Base-by-base conservation (phyloP, 768 basidiomycete species). In the Postia placenta region DNA sequence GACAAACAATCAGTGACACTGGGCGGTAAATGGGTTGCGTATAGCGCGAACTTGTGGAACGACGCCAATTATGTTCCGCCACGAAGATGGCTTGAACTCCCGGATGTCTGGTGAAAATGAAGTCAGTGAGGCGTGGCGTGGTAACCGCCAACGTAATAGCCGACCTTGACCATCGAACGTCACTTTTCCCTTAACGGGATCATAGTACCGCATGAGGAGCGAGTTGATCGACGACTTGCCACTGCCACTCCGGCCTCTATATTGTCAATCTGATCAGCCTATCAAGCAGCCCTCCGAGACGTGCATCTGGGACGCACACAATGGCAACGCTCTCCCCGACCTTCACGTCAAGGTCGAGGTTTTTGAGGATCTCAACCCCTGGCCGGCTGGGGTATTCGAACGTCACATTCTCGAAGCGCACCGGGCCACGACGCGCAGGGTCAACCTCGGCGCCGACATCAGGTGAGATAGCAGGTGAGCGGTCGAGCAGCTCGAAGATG, bases 221-320 rank as follows among this genome's bases (percentile, higher is more conserved):
- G 88, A 85, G 59, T 94, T 92, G 27, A 95, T 74, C 2, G 91
- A 93, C 5, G 89, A 92, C 70, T 98, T 98, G 47, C 95, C 95
- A 48, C 91, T 85, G 6, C 95, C 95, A 58, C 92, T 94, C 64
- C 82, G 83, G 2, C 95, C 95, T 11, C 92, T 94, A 54, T 25
- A 51, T 23, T 4, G 3, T 11, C 39, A 25, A 15, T 14, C 14
- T 20, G 6, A 24, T 15, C 17, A 20, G 45, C 9, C 30, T 35
- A 39, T 30, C 11, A 20, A 27, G n/a, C 5, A 7, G 15, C 41
- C 11, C n/a, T n/a, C n/a, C 42, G 30, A 28, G 14, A 19, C 36
- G 45, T 26, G 52, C 49, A 48, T 27, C 22, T 48, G 35, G 33
- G 2, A 74, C 92, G 58, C 67, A 94, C 92, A 94, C 92, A 48